Conservation (phyloP, 208 protist species). For the Leishmania guyanensis region DNA sequence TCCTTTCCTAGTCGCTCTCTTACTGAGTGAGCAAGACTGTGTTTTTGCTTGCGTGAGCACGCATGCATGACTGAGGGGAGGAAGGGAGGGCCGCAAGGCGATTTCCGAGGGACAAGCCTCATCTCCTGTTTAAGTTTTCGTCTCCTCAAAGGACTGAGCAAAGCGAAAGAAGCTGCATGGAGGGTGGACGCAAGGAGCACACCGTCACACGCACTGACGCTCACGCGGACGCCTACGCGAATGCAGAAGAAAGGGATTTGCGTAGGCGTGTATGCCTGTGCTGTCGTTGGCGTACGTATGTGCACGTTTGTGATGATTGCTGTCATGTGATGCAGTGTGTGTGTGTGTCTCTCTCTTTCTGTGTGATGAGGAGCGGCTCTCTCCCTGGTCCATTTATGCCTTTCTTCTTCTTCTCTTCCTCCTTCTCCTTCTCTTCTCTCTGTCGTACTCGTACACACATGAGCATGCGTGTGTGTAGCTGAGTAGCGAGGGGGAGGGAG, state of each 20-base stretch:
- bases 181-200: not conserved
- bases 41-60: not conserved
- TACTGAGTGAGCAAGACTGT: slow-evolving; percentile 1
- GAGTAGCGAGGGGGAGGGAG: not conserved
- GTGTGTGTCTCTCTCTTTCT: not conserved
- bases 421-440: slow-evolving; percentile 14
- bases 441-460: not conserved
- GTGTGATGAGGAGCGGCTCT: not conserved
- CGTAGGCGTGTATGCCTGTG: not conserved
- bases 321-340: not conserved
- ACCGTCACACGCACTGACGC: not conserved
- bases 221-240: not conserved
- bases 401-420: slow-evolving; percentile 24
- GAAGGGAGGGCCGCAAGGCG: not conserved
- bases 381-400: not conserved
- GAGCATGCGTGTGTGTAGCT: not conserved
- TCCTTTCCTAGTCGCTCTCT: slow-evolving; percentile 13
- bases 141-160: not conserved
- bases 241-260: not conserved
- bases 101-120: not conserved
- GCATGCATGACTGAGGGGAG: not conserved
- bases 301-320: not conserved
- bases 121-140: not conserved
- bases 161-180: not conserved
- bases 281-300: not conserved